Evolutionary conservation across 2,329 filamentous ascomycete genomes (phyloP).

Genomic region (Fusarium circinatum): DNA sequence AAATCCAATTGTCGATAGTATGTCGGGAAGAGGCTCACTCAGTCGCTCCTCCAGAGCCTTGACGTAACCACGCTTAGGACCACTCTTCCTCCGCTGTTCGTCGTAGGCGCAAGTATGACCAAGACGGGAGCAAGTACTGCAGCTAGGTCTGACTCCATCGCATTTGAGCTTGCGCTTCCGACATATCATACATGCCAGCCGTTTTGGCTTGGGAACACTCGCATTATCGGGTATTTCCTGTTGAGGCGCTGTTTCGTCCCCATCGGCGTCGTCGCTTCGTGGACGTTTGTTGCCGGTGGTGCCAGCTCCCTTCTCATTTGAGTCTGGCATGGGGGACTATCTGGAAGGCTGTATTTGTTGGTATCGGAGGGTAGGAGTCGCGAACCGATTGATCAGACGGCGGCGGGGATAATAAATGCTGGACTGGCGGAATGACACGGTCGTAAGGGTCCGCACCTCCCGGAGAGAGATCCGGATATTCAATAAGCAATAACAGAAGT

Average conservation of each 20-base stretch:
- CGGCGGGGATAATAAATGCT: constrained; percentile 23
- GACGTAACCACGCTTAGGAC: constrained; percentile 92
- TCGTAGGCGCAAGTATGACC: constrained; percentile 91
- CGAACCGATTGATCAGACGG: constrained; percentile 23
- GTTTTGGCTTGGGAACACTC: constrained; percentile 81
- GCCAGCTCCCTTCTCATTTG: constrained; percentile 51
- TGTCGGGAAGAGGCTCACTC: constrained; percentile 66
- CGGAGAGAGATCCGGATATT: neutral
- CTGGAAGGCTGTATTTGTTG: constrained; percentile 5
- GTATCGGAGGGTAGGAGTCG: constrained; percentile 12
- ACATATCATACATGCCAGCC: constrained; percentile 94
- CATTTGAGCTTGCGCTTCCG: constrained; percentile 92
- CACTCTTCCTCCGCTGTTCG: constrained; percentile 92
- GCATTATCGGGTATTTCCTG: constrained; percentile 62
- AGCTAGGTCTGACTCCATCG: constrained; percentile 85
- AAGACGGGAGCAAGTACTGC: constrained; percentile 87
- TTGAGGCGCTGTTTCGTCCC: constrained; percentile 48
- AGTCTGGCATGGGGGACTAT: constrained; percentile 48
- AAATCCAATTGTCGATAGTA: constrained; percentile 21
- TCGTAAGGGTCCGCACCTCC: constrained; percentile 26
- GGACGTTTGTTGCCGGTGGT: constrained; percentile 46
- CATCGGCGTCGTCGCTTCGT: constrained; percentile 45
- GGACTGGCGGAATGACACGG: constrained; percentile 2
- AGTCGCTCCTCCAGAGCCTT: constrained; percentile 93
- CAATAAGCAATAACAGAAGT: neutral